Evolutionary conservation across 305 asterid species (phyloP).

Genomic region (Plantago coronopus): DNA sequence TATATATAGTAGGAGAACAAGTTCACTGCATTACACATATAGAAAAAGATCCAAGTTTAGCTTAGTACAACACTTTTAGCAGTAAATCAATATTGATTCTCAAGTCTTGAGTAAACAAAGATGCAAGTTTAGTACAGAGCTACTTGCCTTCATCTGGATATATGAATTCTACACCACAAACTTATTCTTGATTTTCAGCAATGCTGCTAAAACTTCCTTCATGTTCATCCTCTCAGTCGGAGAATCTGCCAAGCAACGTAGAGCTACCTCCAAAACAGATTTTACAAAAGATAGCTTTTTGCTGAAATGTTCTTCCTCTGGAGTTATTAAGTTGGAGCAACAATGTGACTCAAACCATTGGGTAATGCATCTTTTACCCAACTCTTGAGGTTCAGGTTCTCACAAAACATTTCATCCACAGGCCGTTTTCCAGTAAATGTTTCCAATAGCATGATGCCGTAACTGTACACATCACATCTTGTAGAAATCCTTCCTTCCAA

Average conservation of each 20-base stretch:
- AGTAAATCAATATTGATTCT: no score
- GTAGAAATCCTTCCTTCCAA: no score
- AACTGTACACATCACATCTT: no score
- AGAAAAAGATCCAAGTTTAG: no score
- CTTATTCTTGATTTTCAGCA: conserved; percentile 16
- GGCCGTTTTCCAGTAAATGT: conserved; percentile 32
- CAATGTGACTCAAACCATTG: background rate
- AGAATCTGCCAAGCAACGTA: conserved; percentile 13
- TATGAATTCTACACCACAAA: background rate
- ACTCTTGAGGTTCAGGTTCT: conserved; percentile 24
- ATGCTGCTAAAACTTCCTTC: conserved; percentile 7
- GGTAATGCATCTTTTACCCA: conserved; percentile 14
- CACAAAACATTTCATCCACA: conserved; percentile 27
- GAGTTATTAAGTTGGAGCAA: conserved; percentile 12
- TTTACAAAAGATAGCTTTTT: background rate
- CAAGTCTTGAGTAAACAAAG: no score
- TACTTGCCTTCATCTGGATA: no score
- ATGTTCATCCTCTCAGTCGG: conserved; percentile 16
- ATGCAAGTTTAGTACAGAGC: no score
- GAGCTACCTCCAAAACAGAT: conserved; percentile 17
- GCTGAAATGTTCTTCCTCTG: background rate
- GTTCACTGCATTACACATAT: no score
- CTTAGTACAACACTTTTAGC: no score
- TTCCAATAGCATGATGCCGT: conserved; percentile 37
- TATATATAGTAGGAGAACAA: no score